A percentile compares a stretch with the other conserved stretches of the same genome.
Conservation (phyloP, 2,329 filamentous ascomycete species). For the Aspergillus aculeatus region DNA sequence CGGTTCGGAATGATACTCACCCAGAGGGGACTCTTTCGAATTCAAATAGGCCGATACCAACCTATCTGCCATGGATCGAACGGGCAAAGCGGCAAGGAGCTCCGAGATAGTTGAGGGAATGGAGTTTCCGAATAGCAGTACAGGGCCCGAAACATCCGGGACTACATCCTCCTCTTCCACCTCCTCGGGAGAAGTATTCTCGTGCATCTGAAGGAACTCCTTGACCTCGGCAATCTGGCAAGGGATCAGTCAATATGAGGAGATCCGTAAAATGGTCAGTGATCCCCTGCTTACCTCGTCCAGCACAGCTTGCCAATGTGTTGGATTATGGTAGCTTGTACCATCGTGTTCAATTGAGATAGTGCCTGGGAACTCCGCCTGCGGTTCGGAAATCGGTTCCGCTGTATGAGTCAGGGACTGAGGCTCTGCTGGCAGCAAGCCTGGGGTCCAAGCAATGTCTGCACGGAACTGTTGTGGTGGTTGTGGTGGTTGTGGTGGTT, state of each 20-base stretch:
- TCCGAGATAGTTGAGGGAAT: constrained; percentile 19
- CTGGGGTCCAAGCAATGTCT: neutral
- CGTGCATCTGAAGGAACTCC: constrained; percentile 16
- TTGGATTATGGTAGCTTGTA: constrained; percentile 21
- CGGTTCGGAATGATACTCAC: constrained; percentile 19
- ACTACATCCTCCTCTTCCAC: constrained; percentile 12
- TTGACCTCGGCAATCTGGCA: constrained; percentile 24
- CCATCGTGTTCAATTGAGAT: constrained; percentile 18
- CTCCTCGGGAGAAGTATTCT: constrained; percentile 11
- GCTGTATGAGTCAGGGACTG: neutral
- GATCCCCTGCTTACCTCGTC: constrained; percentile 17
- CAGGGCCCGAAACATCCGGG: constrained; percentile 14
- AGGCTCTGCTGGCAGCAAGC: neutral
- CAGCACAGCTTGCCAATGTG: constrained; percentile 26
- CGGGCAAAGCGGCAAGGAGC: constrained; percentile 26
- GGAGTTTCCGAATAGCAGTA: constrained; percentile 18
- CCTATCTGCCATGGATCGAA: constrained; percentile 21
- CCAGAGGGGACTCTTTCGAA: constrained; percentile 21
- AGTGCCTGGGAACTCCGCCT: constrained; percentile 15
- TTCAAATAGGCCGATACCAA: constrained; percentile 28
- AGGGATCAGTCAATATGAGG: neutral
- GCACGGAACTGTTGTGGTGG: neutral
- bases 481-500: too few species aligned
- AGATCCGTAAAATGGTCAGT: too few species aligned
- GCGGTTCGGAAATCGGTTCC: neutral